Evolutionary conservation across 2,329 filamentous ascomycete genomes (phyloP).

Genomic region (Lasiodiplodia hormozganensis): DNA sequence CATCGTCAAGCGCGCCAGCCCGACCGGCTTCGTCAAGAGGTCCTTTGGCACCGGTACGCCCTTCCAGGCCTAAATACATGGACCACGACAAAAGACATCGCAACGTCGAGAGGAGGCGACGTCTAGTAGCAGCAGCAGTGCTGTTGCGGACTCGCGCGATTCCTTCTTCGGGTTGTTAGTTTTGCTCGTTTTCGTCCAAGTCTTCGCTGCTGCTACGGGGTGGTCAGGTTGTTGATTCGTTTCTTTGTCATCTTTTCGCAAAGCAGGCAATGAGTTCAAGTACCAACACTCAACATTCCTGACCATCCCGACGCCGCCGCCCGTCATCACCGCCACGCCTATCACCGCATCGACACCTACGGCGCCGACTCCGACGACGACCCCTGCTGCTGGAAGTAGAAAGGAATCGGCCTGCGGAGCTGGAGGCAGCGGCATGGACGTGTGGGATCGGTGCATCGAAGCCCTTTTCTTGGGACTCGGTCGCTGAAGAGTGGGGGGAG

Average conservation of each 20-base stretch:
- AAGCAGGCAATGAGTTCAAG: background rate
- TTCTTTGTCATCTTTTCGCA: background rate
- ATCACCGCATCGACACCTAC: background rate
- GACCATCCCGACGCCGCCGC: conserved; percentile 1
- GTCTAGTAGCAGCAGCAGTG: background rate
- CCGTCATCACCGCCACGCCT: background rate
- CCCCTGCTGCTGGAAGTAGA: background rate
- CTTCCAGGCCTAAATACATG: conserved; percentile 20
- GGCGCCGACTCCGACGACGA: background rate
- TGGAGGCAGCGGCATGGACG: conserved; percentile 14
- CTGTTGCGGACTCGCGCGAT: background rate
- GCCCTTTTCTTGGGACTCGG: conserved; percentile 14
- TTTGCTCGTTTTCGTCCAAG: conserved; percentile 10
- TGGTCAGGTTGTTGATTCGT: conserved; percentile 7
- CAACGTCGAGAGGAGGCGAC: background rate
- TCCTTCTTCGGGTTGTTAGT: conserved; percentile 18
- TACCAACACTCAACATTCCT: conserved; percentile 1
- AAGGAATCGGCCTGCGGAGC: conserved; percentile 2
- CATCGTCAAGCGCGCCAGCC: conserved; percentile 17
- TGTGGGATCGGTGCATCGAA: conserved; percentile 25
- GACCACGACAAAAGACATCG: background rate
- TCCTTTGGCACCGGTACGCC: conserved; percentile 23
- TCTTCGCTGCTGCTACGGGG: background rate
- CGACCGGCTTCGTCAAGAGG: conserved; percentile 27
- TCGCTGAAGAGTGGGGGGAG: background rate